These are phyloP conservation scores for Tetrahymena borealis DNA, from an alignment of 73 alveolate genomes.

Conservation along the genomic window DNA sequence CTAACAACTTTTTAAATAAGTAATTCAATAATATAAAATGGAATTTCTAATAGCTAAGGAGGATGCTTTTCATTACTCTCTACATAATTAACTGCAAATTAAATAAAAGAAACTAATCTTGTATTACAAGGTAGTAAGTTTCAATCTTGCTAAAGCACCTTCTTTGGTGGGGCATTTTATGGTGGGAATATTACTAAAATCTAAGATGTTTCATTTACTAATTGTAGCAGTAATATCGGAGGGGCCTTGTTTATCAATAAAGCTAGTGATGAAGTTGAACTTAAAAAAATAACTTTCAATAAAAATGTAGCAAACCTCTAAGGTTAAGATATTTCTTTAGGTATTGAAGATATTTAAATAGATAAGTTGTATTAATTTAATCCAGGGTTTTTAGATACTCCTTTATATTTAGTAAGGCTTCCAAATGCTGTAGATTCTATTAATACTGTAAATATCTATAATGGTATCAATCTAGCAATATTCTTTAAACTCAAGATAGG, in stretches of 20 bases:
- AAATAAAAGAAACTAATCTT: background rate
- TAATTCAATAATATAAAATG: too few species aligned
- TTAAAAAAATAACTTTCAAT: background rate
- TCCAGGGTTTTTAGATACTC: background rate
- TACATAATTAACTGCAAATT: too few species aligned
- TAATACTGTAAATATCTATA: background rate
- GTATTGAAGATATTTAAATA: background rate
- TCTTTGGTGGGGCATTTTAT: background rate
- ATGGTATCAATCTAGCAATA: background rate
- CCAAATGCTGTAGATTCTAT: background rate
- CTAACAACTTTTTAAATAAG: too few species aligned
- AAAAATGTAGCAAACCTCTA: background rate
- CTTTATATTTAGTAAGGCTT: background rate
- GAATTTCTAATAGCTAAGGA: background rate
- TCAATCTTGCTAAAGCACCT: background rate
- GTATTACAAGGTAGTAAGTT: background rate
- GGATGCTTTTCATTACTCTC: background rate
- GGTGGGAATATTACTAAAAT: background rate
- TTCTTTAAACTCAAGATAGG: too few species aligned
- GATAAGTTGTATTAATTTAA: background rate
- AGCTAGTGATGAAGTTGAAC: background rate
- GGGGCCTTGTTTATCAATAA: background rate
- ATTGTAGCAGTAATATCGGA: background rate
- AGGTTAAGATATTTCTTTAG: background rate
- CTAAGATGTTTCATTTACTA: background rate